Percentiles rank a stretch among this genome's conserved stretches.
phyloP scores from a whole-genome alignment of 768 basidiomycete species.

The Lactarius psammicola region DNA sequence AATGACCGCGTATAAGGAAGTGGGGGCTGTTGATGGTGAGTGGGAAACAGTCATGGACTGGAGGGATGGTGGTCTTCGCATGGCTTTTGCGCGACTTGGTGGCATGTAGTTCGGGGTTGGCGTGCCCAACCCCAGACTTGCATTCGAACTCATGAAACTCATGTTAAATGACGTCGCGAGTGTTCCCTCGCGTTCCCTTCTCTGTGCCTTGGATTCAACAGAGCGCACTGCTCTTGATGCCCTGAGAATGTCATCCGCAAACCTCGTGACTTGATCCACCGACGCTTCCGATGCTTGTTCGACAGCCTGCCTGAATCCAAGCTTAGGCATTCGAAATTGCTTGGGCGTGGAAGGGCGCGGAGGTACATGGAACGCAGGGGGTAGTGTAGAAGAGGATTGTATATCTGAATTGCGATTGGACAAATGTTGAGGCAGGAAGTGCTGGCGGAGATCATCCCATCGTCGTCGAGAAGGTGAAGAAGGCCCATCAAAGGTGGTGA shows the following conservation, averaged over 20 bases:
- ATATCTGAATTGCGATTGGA: slow-evolving; percentile 24
- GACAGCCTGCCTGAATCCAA: slow-evolving; percentile 64
- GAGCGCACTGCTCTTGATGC: slow-evolving; percentile 56
- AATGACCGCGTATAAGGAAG: slow-evolving; percentile 38
- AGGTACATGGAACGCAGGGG: slow-evolving; percentile 5
- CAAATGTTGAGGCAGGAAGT: slow-evolving; percentile 44
- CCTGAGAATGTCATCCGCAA: slow-evolving; percentile 55
- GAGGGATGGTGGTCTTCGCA: slow-evolving; percentile 47
- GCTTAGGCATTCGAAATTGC: slow-evolving; percentile 46
- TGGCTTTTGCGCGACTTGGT: slow-evolving; percentile 29
- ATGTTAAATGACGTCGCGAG: slow-evolving; percentile 25
- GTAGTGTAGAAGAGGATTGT: slow-evolving; percentile 29
- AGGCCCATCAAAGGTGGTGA: slow-evolving; percentile 1
- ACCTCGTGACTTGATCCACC: slow-evolving; percentile 48
- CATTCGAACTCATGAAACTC: slow-evolving; percentile 40
- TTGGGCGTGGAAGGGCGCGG: slow-evolving; percentile 28
- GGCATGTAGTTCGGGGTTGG: slow-evolving; percentile 26
- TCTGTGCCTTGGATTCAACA: slow-evolving; percentile 40
- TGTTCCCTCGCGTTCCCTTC: slow-evolving; percentile 34
- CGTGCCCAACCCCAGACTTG: slow-evolving; percentile 35
- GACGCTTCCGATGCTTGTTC: slow-evolving; percentile 57
- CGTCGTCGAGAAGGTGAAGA: slow-evolving; percentile 42
- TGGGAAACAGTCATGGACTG: slow-evolving; percentile 36
- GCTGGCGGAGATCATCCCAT: slow-evolving; percentile 56
- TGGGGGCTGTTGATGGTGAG: slow-evolving; percentile 43